phyloP scores from a whole-genome alignment of 2,329 filamentous ascomycete genomes.

The Fusarium sp. region DNA sequence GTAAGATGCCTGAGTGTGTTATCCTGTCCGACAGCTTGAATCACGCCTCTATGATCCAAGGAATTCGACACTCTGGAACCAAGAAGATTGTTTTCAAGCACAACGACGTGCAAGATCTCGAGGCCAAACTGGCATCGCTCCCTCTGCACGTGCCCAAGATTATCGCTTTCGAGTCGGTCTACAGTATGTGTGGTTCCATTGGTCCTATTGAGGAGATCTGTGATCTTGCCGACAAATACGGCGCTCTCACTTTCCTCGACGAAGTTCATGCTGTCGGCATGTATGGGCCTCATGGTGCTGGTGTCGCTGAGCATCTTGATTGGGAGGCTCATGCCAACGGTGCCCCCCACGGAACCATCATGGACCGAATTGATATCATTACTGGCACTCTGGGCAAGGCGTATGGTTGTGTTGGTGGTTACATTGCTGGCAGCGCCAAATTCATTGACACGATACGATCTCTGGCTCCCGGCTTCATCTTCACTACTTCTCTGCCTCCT shows the following conservation, averaged over 20 bases:
- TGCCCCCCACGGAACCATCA: slow-evolving; percentile 82
- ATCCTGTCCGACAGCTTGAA: slow-evolving; percentile 98
- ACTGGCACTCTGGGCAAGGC: slow-evolving; percentile 97
- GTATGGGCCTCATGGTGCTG: slow-evolving; percentile 96
- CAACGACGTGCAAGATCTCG: slow-evolving; percentile 93
- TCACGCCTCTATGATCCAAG: slow-evolving; percentile 99
- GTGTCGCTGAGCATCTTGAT: slow-evolving; percentile 97
- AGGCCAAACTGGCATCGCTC: slow-evolving; percentile 90
- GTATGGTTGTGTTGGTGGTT: slow-evolving; percentile 96
- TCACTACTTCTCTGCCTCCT: slow-evolving; percentile 95
- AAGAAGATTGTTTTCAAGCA: slow-evolving; percentile 99
- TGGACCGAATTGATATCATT: slow-evolving; percentile 98
- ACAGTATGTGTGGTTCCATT: slow-evolving; percentile 99
- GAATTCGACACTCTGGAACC: slow-evolving; percentile 95
- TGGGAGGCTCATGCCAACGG: slow-evolving; percentile 87
- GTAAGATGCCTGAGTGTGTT: slow-evolving; percentile 95
- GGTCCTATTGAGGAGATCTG: slow-evolving; percentile 97
- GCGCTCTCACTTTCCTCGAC: slow-evolving; percentile 95
- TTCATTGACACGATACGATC: slow-evolving; percentile 95
- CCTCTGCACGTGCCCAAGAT: slow-evolving; percentile 92
- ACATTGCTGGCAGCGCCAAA: slow-evolving; percentile 90
- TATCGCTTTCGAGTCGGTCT: slow-evolving; percentile 98
- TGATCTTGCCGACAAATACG: slow-evolving; percentile 96
- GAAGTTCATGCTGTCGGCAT: slow-evolving; percentile 99
- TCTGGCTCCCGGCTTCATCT: slow-evolving; percentile 96